phyloP scores from a whole-genome alignment of 768 basidiomycete genomes.

The Coprinellus micaceus region DNA sequence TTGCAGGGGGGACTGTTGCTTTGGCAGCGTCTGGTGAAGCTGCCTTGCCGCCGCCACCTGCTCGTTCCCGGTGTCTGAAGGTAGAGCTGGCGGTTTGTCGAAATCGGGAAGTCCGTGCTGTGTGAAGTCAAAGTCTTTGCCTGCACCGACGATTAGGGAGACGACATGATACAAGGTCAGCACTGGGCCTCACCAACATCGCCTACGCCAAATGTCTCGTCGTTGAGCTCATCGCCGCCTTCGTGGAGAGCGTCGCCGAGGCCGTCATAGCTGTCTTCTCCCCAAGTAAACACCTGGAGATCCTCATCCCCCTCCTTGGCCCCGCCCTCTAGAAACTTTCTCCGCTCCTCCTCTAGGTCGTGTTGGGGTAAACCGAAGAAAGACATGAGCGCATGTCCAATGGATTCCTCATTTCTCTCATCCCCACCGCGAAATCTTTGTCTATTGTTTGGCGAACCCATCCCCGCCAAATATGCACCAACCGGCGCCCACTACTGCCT shows the following conservation, averaged over 20 bases:
- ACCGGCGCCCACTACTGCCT: not conserved
- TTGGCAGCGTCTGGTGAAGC: slow-evolving; percentile 8
- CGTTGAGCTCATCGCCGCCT: slow-evolving; percentile 89
- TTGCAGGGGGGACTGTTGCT: slow-evolving; percentile 2
- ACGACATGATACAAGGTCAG: slow-evolving; percentile 1
- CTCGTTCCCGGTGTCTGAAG: slow-evolving; percentile 18
- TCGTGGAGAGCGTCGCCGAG: slow-evolving; percentile 86
- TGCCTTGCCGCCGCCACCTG: slow-evolving; percentile 19
- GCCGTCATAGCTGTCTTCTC: slow-evolving; percentile 85
- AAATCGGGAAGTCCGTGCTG: slow-evolving; percentile 35
- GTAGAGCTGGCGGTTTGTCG: slow-evolving; percentile 20
- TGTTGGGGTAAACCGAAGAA: slow-evolving; percentile 75
- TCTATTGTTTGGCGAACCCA: slow-evolving; percentile 6
- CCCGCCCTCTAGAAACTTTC: slow-evolving; percentile 42
- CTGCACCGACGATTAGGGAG: slow-evolving; percentile 34
- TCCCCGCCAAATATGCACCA: slow-evolving; percentile 6
- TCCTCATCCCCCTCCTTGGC: slow-evolving; percentile 62
- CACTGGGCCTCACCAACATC: slow-evolving; percentile 58
- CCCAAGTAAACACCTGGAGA: slow-evolving; percentile 90
- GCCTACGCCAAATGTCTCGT: slow-evolving; percentile 85
- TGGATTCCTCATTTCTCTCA: not conserved
- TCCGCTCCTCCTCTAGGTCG: slow-evolving; percentile 60
- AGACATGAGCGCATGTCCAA: slow-evolving; percentile 53
- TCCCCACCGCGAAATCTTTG: slow-evolving; percentile 8
- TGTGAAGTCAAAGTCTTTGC: slow-evolving; percentile 90